Percentiles rank a stretch among this genome's conserved stretches.
Evolutionary conservation across 306 rosid genomes (phyloP).

Genomic region (Astragalus membranaceus): DNA sequence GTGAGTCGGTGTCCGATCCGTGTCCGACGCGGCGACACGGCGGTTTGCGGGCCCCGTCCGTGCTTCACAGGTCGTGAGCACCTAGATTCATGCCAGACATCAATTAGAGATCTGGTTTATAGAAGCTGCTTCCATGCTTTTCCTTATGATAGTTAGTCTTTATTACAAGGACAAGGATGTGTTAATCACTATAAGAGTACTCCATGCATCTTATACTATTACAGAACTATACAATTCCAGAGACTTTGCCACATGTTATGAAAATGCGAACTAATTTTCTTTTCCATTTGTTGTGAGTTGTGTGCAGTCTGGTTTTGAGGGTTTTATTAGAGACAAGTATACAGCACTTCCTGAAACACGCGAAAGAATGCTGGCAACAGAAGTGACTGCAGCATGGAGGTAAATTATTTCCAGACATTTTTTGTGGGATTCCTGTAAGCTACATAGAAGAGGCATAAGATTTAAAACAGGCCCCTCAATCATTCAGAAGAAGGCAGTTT

Average conservation of each 20-base stretch:
- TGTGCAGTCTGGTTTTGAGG: conserved; percentile 92
- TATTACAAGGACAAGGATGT: not conserved
- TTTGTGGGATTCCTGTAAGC: not conserved
- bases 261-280: not conserved
- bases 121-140: not conserved
- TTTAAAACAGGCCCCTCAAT: not conserved
- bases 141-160: not conserved
- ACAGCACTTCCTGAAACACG: conserved; percentile 87
- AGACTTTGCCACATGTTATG: not conserved
- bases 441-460: not conserved
- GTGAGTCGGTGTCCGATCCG: no score
- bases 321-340: conserved; percentile 72
- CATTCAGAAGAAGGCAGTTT: not conserved
- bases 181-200: not conserved
- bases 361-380: conserved; percentile 88
- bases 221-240: not conserved
- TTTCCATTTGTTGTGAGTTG: not conserved
- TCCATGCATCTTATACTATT: not conserved
- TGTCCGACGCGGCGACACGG: no score
- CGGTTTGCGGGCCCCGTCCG: no score
- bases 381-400: conserved; percentile 87
- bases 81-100: not conserved
- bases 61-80: no score
- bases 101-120: not conserved
- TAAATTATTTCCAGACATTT: conserved; percentile 3